A percentile compares a stretch with the other conserved stretches of the same genome.
These are phyloP conservation scores for Leishmania lainsoni DNA, from an alignment of 208 protist genomes.

Conservation along the genomic window DNA sequence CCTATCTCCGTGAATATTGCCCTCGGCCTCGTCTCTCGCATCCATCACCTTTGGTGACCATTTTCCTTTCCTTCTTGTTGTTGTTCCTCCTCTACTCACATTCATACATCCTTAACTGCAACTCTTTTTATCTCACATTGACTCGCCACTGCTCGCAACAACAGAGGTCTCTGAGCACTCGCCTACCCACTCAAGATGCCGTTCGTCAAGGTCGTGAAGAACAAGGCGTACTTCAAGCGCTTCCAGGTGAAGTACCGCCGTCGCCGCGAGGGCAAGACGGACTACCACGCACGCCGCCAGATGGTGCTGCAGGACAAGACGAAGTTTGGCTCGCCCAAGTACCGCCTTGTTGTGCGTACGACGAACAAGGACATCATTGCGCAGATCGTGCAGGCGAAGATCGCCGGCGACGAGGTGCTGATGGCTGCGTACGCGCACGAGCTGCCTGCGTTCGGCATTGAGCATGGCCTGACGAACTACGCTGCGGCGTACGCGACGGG, in stretches of 20 bases:
- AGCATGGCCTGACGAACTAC: slow-evolving; percentile 98
- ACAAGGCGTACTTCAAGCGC: slow-evolving; percentile 98
- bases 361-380: slow-evolving; percentile 97
- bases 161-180: neutral
- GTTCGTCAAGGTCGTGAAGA: slow-evolving; percentile 92
- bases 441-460: slow-evolving; percentile 96
- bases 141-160: neutral
- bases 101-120: neutral
- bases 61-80: neutral
- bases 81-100: neutral
- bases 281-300: slow-evolving; percentile 97
- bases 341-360: slow-evolving; percentile 98
- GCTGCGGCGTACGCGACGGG: slow-evolving; percentile 97
- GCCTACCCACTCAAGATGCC: slow-evolving; percentile 46
- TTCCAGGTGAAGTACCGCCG: slow-evolving; percentile 98
- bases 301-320: slow-evolving; percentile 99
- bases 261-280: slow-evolving; percentile 98
- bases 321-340: slow-evolving; percentile 99
- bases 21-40: neutral
- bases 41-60: neutral
- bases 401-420: slow-evolving; percentile 96
- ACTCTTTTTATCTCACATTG: neutral
- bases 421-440: slow-evolving; percentile 97
- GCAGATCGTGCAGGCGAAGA: slow-evolving; percentile 97
- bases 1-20: neutral